A percentile compares a stretch with the other conserved stretches of the same genome.
These are phyloP conservation scores for Hymenoscyphus scutula DNA, from an alignment of 2,329 filamentous ascomycete genomes.

Conservation along the genomic window DNA sequence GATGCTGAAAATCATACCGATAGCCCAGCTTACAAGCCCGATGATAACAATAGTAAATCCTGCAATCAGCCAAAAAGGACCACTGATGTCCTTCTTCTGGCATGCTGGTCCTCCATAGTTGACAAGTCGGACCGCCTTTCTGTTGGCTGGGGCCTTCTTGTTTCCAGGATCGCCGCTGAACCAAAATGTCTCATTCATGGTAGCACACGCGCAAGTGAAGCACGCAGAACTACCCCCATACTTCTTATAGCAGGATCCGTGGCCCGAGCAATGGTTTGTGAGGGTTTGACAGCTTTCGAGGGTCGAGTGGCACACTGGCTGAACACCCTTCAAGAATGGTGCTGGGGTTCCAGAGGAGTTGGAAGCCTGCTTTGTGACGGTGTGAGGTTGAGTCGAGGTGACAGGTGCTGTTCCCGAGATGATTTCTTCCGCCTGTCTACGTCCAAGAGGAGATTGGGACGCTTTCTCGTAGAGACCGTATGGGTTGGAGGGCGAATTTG, in stretches of 20 bases:
- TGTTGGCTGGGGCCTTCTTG: slow-evolving; percentile 41
- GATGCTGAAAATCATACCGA: slow-evolving; percentile 78
- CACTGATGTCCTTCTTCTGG: slow-evolving; percentile 87
- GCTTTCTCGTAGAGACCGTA: slow-evolving; percentile 34
- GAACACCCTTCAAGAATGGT: slow-evolving; percentile 27
- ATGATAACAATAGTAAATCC: slow-evolving; percentile 71
- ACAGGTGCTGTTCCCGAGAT: slow-evolving; percentile 25
- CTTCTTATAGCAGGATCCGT: slow-evolving; percentile 72
- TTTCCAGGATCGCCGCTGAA: slow-evolving; percentile 28
- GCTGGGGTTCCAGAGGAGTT: slow-evolving; percentile 20
- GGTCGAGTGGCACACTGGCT: slow-evolving; percentile 74
- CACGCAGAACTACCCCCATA: slow-evolving; percentile 58
- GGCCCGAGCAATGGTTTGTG: slow-evolving; percentile 79
- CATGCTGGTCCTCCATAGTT: slow-evolving; percentile 85
- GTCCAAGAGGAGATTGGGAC: slow-evolving; percentile 22
- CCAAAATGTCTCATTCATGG: slow-evolving; percentile 44
- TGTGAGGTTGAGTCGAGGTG: slow-evolving; percentile 11
- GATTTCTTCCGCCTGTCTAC: slow-evolving; percentile 32
- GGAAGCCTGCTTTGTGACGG: slow-evolving; percentile 18
- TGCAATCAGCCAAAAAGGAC: slow-evolving; percentile 83
- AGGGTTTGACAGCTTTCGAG: slow-evolving; percentile 63
- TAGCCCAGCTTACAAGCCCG: slow-evolving; percentile 64
- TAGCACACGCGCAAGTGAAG: slow-evolving; percentile 74
- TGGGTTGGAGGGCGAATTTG: slow-evolving; percentile 23
- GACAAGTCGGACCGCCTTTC: slow-evolving; percentile 53